Evolutionary conservation across 768 basidiomycete species (phyloP).

Genomic region (Gloeostereum incarnatum): DNA sequence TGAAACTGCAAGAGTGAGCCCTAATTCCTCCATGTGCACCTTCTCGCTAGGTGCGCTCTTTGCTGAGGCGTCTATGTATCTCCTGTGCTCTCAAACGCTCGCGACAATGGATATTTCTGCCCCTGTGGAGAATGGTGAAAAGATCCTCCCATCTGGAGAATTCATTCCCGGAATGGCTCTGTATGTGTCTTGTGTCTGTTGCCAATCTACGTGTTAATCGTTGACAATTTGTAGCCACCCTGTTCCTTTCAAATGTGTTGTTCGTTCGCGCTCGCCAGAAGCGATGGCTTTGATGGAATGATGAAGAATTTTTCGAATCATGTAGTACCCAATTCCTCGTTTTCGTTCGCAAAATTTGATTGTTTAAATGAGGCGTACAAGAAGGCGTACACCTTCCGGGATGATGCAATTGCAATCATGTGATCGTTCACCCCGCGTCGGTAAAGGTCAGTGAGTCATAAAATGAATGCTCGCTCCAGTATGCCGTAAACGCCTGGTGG

Average conservation of each 20-base stretch:
- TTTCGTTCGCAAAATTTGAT: too few relatives aligned
- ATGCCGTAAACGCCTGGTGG: too few relatives aligned
- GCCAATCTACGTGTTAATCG: background rate
- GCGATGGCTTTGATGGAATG: slow-evolving; percentile 8
- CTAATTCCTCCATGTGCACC: too few relatives aligned
- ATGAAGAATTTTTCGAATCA: too few relatives aligned
- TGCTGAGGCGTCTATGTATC: slow-evolving; percentile 6
- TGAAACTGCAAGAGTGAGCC: too few relatives aligned
- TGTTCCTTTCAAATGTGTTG: slow-evolving; percentile 9
- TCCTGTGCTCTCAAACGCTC: slow-evolving; percentile 7
- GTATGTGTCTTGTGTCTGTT: slow-evolving; percentile 4
- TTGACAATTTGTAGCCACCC: slow-evolving; percentile 7
- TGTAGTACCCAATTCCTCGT: too few relatives aligned
- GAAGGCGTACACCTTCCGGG: too few relatives aligned
- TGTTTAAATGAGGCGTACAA: background rate
- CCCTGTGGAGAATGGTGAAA: slow-evolving; percentile 10
- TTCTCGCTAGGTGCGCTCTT: too few relatives aligned
- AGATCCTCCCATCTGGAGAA: slow-evolving; percentile 11
- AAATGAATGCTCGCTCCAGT: too few relatives aligned
- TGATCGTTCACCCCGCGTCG: too few relatives aligned
- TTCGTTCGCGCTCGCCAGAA: slow-evolving; percentile 9
- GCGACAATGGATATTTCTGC: slow-evolving; percentile 13
- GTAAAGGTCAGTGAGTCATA: too few relatives aligned
- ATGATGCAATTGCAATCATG: too few relatives aligned
- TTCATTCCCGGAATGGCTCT: slow-evolving; percentile 12